phyloP scores from a whole-genome alignment of 371 early-diverging fungal genomes.

The Globomyces sp. region DNA sequence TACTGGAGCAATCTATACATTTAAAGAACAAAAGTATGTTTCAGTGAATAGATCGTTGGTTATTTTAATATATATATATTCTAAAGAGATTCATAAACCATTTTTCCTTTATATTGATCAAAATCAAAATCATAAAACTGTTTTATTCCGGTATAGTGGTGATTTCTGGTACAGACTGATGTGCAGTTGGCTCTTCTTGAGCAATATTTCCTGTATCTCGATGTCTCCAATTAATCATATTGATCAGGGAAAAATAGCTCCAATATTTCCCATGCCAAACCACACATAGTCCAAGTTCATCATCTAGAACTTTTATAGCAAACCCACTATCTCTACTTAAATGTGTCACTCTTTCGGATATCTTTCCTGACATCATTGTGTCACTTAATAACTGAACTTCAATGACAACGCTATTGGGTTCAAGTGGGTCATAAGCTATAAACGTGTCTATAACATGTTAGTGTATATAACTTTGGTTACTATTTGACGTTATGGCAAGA shows the following conservation, averaged over 20 bases:
- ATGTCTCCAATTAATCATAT: neutral
- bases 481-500: neutral
- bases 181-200: neutral
- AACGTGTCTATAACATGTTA: neutral
- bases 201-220: neutral
- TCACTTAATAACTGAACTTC: slow-evolving; percentile 8
- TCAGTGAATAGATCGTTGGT: neutral
- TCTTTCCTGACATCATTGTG: neutral
- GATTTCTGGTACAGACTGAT: neutral
- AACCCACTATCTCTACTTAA: neutral
- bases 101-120: neutral
- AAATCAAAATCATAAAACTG: neutral
- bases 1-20: slow-evolving; percentile 15
- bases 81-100: no score
- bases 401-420: neutral
- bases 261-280: slow-evolving; percentile 12
- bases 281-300: slow-evolving; percentile 4
- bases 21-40: slow-evolving; percentile 2
- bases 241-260: slow-evolving; percentile 2
- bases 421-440: slow-evolving; percentile 10
- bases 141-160: neutral
- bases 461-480: neutral
- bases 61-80: neutral
- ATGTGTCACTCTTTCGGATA: neutral
- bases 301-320: slow-evolving; percentile 10